Evolutionary conservation across 768 basidiomycete species (phyloP).

Genomic region (Vararia minispora): DNA sequence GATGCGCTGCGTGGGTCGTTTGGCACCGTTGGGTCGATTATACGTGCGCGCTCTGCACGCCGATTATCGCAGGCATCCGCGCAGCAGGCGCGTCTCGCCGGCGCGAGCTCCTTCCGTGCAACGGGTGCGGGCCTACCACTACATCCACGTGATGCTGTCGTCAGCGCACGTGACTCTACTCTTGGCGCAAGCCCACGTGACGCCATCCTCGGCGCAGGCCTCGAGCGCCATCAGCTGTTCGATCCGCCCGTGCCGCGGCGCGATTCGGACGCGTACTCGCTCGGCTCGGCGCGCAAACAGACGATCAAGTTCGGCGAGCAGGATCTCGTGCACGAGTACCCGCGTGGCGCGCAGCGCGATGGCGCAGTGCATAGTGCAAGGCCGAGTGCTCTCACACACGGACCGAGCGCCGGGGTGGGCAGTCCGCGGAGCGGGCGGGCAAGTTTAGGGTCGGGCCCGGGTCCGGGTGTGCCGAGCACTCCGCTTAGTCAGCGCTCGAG

Average conservation of each 20-base stretch:
- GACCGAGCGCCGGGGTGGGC: no score
- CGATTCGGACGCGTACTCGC: conserved; percentile 18
- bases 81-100: conserved; percentile 34
- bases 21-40: conserved; percentile 85
- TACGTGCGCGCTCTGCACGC: conserved; percentile 28
- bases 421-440: no score
- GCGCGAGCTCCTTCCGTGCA: conserved; percentile 1
- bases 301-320: conserved; percentile 71
- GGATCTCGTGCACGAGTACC: conserved; percentile 70
- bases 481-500: no score
- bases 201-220: conserved; percentile 32
- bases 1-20: conserved; percentile 87
- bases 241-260: conserved; percentile 67
- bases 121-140: no score
- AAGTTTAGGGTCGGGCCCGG: no score
- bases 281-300: conserved; percentile 23
- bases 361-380: conserved; percentile 23
- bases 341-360: conserved; percentile 41
- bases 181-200: conserved; percentile 23
- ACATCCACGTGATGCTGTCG: no score
- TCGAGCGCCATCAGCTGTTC: conserved; percentile 78
- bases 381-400: conserved; percentile 32
- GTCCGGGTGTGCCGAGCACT: no score
- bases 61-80: conserved; percentile 23
- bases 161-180: conserved; percentile 25